Conservation (phyloP, 257 asterid genomes). For the Solanum sitiens region DNA sequence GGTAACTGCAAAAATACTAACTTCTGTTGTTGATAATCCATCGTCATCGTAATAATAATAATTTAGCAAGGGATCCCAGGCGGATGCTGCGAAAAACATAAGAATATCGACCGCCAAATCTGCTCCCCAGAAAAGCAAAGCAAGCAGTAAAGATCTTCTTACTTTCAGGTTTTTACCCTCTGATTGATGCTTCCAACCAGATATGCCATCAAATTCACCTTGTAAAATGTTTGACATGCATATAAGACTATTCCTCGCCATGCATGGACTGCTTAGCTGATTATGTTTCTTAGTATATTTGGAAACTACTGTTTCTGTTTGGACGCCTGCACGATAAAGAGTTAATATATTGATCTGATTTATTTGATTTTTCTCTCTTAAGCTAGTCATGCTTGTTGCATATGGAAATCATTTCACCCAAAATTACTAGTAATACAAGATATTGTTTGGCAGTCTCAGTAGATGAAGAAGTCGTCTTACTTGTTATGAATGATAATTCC, state of each 20-base stretch:
- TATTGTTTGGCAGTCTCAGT: background rate
- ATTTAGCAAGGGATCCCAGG: slow-evolving; percentile 10
- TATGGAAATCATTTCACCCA: background rate
- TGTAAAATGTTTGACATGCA: background rate
- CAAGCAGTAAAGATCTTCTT: slow-evolving; percentile 12
- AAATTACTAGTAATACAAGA: background rate
- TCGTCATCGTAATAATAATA: background rate
- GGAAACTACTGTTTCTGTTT: background rate
- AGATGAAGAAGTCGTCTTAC: background rate
- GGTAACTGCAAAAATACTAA: background rate
- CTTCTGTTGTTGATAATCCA: background rate
- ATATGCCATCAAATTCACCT: background rate
- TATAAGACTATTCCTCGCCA: background rate
- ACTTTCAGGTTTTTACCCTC: slow-evolving; percentile 32
- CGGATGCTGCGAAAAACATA: slow-evolving; percentile 10
- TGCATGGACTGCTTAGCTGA: background rate
- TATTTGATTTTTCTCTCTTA: background rate
- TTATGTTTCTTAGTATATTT: background rate
- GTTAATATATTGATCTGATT: background rate
- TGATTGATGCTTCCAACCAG: background rate
- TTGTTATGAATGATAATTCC: background rate
- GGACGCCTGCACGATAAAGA: background rate
- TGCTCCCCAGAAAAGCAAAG: slow-evolving; percentile 14
- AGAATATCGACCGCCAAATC: slow-evolving; percentile 11
- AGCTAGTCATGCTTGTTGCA: background rate